Base-by-base conservation (phyloP, 2,329 filamentous ascomycete species). In the Domatiomyces catenatus region DNA sequence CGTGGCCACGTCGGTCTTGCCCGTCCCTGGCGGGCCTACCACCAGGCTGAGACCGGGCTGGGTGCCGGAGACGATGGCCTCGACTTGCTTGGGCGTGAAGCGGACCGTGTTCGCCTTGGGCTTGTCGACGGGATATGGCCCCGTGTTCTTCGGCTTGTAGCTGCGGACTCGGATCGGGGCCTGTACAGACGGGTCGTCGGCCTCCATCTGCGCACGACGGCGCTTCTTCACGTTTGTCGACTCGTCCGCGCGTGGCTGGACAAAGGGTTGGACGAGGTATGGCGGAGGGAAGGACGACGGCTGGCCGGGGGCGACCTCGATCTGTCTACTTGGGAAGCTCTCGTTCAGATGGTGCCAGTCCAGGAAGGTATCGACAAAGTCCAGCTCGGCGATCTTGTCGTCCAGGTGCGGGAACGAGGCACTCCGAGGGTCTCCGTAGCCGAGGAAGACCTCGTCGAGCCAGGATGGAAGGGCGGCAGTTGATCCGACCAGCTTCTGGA, bases 1-100 rank as follows among this genome's bases (percentile, higher is more conserved):
- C 3, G 90, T 95, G 46, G 88, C 89, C 49, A 98, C 92, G 67
- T 98, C 92, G n/a, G 92, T 98, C 72, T 98, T 98, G 55, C 93
- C 92, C 5, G 92, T 98, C 50, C 92, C 92, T 6, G 92, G 92
- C 49, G 92, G 92, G 1, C 92, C 92, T 55, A 98, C 86, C 59
- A 98, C 84, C 46, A 98, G 79, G 1, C 90, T 95, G 48, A 98
- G 74, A 18, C 93, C 92, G 36, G 92, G 90, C 61, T 98, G 93
- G 5, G 86, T 89, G 18, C 92, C 92, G 42, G 90, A 95, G 53
- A 85, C 81, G 61, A 98, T 92, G 22, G 92, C 92, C 64, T 96
- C 86, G 24, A 94, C 77, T 67, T 96, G 92, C 39, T 85, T 80
- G 32, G 90, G 80, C 3, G 92, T 98, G 63, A 96, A 98, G 26